A percentile compares a stretch with the other conserved stretches of the same genome.
Evolutionary conservation across 2,329 filamentous ascomycete species (phyloP).

Genomic region (Trichoderma oligosporum): DNA sequence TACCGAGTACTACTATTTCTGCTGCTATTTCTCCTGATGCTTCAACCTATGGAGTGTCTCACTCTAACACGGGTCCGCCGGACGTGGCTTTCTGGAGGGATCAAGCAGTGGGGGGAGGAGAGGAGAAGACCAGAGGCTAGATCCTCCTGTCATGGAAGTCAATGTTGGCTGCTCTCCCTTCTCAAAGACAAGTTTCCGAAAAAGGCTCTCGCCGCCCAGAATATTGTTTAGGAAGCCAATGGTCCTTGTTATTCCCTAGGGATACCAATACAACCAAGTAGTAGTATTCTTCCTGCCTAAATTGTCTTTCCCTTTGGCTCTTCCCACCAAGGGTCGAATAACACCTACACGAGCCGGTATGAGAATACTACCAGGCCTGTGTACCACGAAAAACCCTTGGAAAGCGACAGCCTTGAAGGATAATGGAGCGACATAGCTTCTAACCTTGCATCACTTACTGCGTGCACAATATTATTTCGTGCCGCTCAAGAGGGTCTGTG

Average conservation of each 20-base stretch:
- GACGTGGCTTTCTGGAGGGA: not conserved
- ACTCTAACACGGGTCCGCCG: slow-evolving; percentile 6
- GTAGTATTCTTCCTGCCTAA: no score
- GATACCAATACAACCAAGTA: no score
- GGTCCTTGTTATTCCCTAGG: no score
- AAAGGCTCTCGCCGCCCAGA: not conserved
- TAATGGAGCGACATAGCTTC: not conserved
- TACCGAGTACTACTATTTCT: not conserved
- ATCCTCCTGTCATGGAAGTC: not conserved
- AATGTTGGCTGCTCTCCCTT: not conserved
- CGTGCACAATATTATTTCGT: not conserved
- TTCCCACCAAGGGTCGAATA: not conserved
- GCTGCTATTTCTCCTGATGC: not conserved
- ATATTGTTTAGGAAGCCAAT: not conserved
- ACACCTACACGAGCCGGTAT: not conserved
- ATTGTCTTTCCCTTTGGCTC: not conserved
- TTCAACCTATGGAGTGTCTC: not conserved
- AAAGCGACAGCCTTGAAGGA: not conserved
- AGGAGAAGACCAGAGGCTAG: not conserved
- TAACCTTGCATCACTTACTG: not conserved
- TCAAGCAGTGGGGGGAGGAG: slow-evolving; percentile 1
- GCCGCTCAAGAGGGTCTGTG: not conserved
- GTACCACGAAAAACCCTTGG: not conserved
- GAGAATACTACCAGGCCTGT: not conserved
- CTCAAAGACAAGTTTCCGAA: not conserved